These are phyloP conservation scores for Talaromyces trachyspermus DNA, from an alignment of 495 filamentous ascomycete genomes.

Conservation along the genomic window DNA sequence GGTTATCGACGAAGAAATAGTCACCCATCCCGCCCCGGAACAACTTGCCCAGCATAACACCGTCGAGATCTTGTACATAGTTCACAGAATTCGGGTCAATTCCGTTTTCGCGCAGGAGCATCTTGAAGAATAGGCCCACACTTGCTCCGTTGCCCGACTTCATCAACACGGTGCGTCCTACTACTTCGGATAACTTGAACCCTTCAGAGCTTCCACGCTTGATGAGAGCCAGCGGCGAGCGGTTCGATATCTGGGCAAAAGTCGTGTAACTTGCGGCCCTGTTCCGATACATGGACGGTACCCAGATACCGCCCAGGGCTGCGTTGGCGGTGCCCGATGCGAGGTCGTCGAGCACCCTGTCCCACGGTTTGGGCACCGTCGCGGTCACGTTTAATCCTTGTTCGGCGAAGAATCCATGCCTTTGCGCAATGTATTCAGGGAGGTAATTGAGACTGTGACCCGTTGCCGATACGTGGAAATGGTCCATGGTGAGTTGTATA, in stretches of 20 bases:
- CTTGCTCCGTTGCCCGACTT: background rate
- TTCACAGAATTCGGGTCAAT: background rate
- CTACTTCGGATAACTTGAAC: background rate
- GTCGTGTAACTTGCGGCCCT: background rate
- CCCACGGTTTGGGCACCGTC: background rate
- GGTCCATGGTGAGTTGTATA: background rate
- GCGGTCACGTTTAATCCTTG: background rate
- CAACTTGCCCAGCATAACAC: background rate
- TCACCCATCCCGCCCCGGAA: slow-evolving; percentile 4
- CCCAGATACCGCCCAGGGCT: slow-evolving; percentile 1
- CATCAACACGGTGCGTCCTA: background rate
- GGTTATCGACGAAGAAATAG: background rate
- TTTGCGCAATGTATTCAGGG: background rate
- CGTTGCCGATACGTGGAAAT: background rate
- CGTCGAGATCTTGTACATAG: slow-evolving; percentile 3
- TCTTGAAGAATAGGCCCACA: slow-evolving; percentile 4
- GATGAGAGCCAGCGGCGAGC: background rate
- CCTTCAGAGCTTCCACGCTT: background rate
- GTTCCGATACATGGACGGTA: background rate
- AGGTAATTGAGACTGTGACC: slow-evolving; percentile 1
- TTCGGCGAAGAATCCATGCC: slow-evolving; percentile 1
- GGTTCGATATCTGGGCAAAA: slow-evolving; percentile 2
- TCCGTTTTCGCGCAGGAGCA: slow-evolving; percentile 1
- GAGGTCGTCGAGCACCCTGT: background rate
- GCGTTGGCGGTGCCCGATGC: background rate